Evolutionary conservation across 495 filamentous ascomycete species (phyloP).

Genomic region (Lophiostoma macrostomum): DNA sequence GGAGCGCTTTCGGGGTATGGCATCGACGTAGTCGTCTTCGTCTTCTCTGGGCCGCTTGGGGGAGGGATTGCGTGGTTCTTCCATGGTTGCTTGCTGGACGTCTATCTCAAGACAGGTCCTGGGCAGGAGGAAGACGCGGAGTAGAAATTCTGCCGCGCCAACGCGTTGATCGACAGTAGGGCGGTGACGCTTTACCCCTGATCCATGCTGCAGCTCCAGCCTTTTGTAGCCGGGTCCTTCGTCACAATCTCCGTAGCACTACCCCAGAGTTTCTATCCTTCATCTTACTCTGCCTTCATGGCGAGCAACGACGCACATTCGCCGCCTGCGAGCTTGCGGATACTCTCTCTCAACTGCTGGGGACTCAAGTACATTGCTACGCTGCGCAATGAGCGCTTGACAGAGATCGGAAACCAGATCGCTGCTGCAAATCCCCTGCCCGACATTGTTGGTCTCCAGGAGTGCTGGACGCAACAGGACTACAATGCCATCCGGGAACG

Average conservation of each 20-base stretch:
- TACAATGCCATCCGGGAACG: constrained; percentile 75
- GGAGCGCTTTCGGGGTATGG: constrained; percentile 21
- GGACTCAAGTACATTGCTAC: constrained; percentile 85
- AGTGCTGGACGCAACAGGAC: constrained; percentile 92
- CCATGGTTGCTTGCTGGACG: constrained; percentile 18
- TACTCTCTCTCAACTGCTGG: constrained; percentile 94
- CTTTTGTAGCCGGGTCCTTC: too few species aligned
- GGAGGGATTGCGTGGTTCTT: constrained; percentile 1
- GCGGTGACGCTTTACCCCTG: not conserved
- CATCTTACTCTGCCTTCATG: constrained; percentile 18
- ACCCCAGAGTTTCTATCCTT: too few species aligned
- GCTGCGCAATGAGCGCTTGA: constrained; percentile 72
- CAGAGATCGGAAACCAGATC: constrained; percentile 66
- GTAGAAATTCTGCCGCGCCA: too few species aligned
- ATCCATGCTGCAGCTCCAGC: constrained; percentile 14
- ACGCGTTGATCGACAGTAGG: too few species aligned
- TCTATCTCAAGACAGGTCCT: too few species aligned
- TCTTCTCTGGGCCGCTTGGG: constrained; percentile 25
- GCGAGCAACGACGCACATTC: constrained; percentile 1
- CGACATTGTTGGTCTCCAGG: constrained; percentile 89
- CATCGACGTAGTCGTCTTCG: constrained; percentile 13
- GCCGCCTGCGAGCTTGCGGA: constrained; percentile 48
- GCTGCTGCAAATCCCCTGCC: constrained; percentile 58
- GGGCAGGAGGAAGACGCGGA: not conserved
- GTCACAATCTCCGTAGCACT: too few species aligned